Evolutionary conservation across 108 stramenopile genomes (phyloP), one percentile per base, ranked within the genome.

Genomic region (Schizochytrium sp.): DNA sequence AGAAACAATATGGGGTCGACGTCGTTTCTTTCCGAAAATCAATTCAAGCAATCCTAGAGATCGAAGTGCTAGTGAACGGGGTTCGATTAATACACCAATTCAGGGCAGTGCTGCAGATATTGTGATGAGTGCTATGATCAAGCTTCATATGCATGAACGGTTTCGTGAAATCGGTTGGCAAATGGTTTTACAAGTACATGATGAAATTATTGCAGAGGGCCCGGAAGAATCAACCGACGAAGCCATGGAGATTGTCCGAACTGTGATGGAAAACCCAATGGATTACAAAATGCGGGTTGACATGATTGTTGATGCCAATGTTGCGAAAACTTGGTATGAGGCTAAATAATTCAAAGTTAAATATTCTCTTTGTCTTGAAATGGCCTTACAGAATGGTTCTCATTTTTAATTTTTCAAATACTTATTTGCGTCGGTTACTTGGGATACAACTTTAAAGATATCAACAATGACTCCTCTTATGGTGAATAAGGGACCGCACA

Each of bases 101-200:
- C 98, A 99, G 90, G 99, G 99, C 42, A 97, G 97, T 46, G 99
- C 99, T 1, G 99, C 99, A 3, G 99, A 99, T 90, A 95, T 99
- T 19, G 99, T 97, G 2, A 99, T 99, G 98, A 96, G 98, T 96
- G 99, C 98, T 15, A 99, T 99, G 99, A 95, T 97, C 87, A 98
- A 97, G 89, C 96, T 99, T 56, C 96, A 97, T 88, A 88, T 92
- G 17, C 96, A 92, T 89, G 90, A 94, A 61, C 87, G 92, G 53
- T 94, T 99, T 3, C 93, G 95, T 87, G 61, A 93, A 87, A 89
- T 98, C 4, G 98, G 99, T 44, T 99, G 97, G 97, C 97, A 96
- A 59, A 89, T 99, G 58, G 87, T 99, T 83, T 94, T 99, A 91
- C 98, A 99, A 94, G 96, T 99, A 44, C 99, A 99, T 91, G 99